A percentile compares a stretch with the other conserved stretches of the same genome.
These are phyloP conservation scores for Mucor sp. DNA, from an alignment of 371 early-diverging fungal species.

Conservation along the genomic window DNA sequence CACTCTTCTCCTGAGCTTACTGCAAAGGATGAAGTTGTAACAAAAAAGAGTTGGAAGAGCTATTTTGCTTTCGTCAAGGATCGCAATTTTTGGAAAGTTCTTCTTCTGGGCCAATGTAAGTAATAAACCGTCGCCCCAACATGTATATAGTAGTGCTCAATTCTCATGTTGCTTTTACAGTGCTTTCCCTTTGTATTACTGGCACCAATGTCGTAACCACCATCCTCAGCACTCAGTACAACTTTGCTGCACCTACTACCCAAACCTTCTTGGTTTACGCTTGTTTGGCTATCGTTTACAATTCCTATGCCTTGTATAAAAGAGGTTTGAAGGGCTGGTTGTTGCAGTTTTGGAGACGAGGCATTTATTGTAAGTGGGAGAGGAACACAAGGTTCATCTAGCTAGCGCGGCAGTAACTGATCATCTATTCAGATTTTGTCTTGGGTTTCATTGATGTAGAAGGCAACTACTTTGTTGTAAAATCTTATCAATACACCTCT, in stretches of 20 bases:
- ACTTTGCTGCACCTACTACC: slow-evolving; percentile 62
- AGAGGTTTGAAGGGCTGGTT: slow-evolving; percentile 49
- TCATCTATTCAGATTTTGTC: slow-evolving; percentile 33
- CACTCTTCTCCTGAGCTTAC: slow-evolving; percentile 1
- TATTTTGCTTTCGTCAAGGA: slow-evolving; percentile 16
- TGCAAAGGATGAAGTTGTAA: background rate
- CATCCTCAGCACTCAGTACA: slow-evolving; percentile 49
- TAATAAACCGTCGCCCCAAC: background rate
- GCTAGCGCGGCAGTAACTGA: background rate
- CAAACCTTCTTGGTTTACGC: slow-evolving; percentile 69
- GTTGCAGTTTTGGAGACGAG: slow-evolving; percentile 48
- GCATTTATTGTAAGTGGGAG: slow-evolving; percentile 28
- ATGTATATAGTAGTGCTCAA: background rate
- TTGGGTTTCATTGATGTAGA: slow-evolving; percentile 73
- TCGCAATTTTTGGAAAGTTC: slow-evolving; percentile 17
- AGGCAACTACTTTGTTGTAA: slow-evolving; percentile 77
- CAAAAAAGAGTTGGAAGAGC: slow-evolving; percentile 8
- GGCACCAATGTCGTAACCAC: slow-evolving; percentile 62
- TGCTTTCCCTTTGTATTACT: slow-evolving; percentile 74
- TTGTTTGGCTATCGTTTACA: slow-evolving; percentile 64
- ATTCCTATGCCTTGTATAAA: slow-evolving; percentile 57
- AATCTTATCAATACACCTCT: slow-evolving; percentile 72
- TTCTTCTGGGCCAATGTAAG: slow-evolving; percentile 21
- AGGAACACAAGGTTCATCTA: no score
- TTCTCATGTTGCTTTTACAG: background rate